Percentiles rank a stretch among this genome's conserved stretches.
phyloP scores from a whole-genome alignment of 1,284 basidiomycete species.

The Tylopilus orsonianus region DNA sequence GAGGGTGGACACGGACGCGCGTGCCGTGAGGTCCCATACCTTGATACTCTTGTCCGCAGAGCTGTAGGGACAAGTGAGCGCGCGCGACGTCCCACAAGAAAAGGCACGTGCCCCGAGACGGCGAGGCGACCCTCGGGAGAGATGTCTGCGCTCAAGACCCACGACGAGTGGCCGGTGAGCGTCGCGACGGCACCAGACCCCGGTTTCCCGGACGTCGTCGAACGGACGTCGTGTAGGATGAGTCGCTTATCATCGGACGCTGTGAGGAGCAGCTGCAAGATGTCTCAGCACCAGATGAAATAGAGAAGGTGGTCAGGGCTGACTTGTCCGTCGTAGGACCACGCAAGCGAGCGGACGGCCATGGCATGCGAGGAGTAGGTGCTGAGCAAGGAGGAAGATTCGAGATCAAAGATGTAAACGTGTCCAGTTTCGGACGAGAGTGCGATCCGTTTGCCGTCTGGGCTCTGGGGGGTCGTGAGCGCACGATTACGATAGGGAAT shows the following conservation, averaged over 20 bases:
- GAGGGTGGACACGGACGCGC: conserved; percentile 74
- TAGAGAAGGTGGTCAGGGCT: conserved; percentile 19
- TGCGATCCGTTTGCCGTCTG: conserved; percentile 77
- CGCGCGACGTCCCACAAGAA: not conserved
- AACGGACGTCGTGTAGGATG: conserved; percentile 80
- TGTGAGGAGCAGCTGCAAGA: conserved; percentile 70
- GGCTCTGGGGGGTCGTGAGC: conserved; percentile 56
- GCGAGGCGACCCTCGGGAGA: conserved; percentile 77
- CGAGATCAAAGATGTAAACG: conserved; percentile 78
- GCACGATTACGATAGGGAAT: not conserved
- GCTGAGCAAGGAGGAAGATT: conserved; percentile 57
- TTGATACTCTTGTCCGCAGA: conserved; percentile 85
- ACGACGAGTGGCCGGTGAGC: conserved; percentile 80
- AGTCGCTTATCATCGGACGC: conserved; percentile 88
- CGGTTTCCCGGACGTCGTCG: conserved; percentile 50
- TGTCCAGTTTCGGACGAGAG: conserved; percentile 80
- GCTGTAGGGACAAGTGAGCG: conserved; percentile 36
- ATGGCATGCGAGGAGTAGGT: conserved; percentile 86
- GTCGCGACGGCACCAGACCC: conserved; percentile 79
- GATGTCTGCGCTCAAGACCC: conserved; percentile 80
- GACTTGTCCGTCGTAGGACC: conserved; percentile 77
- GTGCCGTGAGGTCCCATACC: conserved; percentile 83
- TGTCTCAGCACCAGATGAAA: conserved; percentile 8
- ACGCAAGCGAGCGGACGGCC: conserved; percentile 77
- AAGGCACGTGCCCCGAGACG: conserved; percentile 68